A percentile compares a stretch with the other conserved stretches of the same genome.
These are phyloP conservation scores for Podila horticola DNA, from an alignment of 192 early-diverging fungal species.

Conservation along the genomic window DNA sequence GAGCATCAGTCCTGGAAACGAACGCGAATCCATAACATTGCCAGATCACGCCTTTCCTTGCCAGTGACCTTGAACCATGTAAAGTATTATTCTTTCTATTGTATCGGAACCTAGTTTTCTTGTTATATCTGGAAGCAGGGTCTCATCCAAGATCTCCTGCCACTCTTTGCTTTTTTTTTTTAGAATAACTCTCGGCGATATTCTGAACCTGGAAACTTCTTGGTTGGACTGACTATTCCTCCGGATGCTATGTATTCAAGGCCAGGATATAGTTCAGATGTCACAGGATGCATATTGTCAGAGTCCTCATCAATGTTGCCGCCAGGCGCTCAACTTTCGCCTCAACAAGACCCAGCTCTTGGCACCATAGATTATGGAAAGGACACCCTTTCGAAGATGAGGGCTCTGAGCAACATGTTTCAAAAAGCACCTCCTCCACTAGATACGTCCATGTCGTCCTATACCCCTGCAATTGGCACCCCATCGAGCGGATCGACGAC, in stretches of 20 bases:
- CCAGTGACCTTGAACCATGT: constrained; percentile 19
- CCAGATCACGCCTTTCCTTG: constrained; percentile 10
- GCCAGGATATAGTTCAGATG: background rate
- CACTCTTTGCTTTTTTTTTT: background rate
- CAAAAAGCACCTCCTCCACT: background rate
- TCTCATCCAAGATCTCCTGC: background rate
- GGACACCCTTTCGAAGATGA: background rate
- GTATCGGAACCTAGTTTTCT: background rate
- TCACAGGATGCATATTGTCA: background rate
- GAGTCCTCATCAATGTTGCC: background rate
- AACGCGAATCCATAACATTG: background rate
- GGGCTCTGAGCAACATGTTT: too few relatives aligned
- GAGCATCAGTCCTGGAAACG: constrained; percentile 26
- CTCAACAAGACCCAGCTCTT: background rate
- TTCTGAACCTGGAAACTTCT: constrained; percentile 23
- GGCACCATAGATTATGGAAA: background rate
- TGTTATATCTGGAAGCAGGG: background rate
- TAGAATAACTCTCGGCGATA: constrained; percentile 23
- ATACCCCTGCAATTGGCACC: background rate
- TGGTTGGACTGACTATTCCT: background rate
- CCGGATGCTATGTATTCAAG: background rate
- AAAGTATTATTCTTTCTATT: background rate
- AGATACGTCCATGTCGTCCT: background rate
- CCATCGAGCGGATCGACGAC: background rate
- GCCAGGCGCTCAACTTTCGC: background rate